Conservation (phyloP, 1,284 basidiomycete species). For the Pseudozyma pruni region DNA sequence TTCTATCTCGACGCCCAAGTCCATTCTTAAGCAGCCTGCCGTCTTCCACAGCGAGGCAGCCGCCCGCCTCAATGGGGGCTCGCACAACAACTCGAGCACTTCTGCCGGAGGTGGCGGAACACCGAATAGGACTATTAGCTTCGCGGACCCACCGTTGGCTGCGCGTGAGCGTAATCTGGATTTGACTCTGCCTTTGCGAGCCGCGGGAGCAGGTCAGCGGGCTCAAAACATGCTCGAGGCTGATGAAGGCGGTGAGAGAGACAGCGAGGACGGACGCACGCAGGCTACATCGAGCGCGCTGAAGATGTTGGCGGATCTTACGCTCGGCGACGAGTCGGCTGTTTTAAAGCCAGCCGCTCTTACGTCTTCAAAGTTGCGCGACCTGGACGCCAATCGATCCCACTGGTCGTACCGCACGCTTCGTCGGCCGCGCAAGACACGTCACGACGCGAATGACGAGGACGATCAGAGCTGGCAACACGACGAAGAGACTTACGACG, state of each 20-base stretch:
- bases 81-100: slow-evolving; percentile 18
- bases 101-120: slow-evolving; percentile 27
- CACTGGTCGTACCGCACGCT: slow-evolving; percentile 46
- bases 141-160: slow-evolving; percentile 36
- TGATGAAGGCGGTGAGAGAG: slow-evolving; percentile 8
- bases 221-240: slow-evolving; percentile 3
- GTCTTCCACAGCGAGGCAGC: slow-evolving; percentile 15
- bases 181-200: slow-evolving; percentile 22
- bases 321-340: slow-evolving; percentile 25
- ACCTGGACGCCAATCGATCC: slow-evolving; percentile 28
- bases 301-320: slow-evolving; percentile 40
- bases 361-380: slow-evolving; percentile 17
- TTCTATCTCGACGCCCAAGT: slow-evolving; percentile 38
- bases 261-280: slow-evolving; percentile 23
- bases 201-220: slow-evolving; percentile 4
- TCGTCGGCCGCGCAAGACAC: slow-evolving; percentile 29
- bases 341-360: slow-evolving; percentile 2
- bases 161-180: slow-evolving; percentile 24
- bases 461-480: slow-evolving; percentile 14
- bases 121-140: slow-evolving; percentile 48
- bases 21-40: slow-evolving; percentile 42
- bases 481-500: slow-evolving; percentile 44
- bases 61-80: slow-evolving; percentile 10
- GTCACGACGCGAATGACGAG: slow-evolving; percentile 12
- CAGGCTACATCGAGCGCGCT: slow-evolving; percentile 39